phyloP scores from a whole-genome alignment of 2,329 filamentous ascomycete species.

The Colletotrichum sp. region DNA sequence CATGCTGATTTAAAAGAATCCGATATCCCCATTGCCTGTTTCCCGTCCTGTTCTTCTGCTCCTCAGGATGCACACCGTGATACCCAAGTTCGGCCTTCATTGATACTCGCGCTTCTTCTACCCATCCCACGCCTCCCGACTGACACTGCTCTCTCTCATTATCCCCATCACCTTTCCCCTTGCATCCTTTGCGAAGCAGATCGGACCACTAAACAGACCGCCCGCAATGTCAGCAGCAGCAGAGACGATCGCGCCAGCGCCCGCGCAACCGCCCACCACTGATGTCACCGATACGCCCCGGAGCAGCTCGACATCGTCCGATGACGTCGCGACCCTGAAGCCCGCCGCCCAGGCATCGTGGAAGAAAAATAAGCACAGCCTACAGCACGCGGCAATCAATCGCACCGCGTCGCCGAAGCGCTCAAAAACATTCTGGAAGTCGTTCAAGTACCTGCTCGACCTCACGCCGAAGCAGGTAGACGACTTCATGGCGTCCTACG shows the following conservation, averaged over 20 bases:
- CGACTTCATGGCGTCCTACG: conserved; percentile 61
- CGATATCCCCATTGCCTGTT: not conserved
- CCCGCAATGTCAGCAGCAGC: conserved; percentile 5
- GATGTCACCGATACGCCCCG: not conserved
- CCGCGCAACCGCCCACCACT: not conserved
- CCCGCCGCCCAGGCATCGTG: not conserved
- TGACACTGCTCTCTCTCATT: not conserved
- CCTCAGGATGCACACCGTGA: not conserved
- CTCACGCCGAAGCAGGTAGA: conserved; percentile 56
- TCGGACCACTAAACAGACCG: not conserved
- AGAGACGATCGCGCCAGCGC: not conserved
- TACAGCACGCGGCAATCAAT: not conserved
- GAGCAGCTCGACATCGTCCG: conserved; percentile 8
- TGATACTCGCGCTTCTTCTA: not conserved
- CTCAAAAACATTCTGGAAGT: conserved; percentile 53
- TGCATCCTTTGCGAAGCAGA: not conserved
- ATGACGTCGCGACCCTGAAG: conserved; percentile 9
- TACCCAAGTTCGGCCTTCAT: not conserved
- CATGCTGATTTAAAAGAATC: not conserved
- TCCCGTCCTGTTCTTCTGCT: not conserved
- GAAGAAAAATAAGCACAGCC: not conserved
- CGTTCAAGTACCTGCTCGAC: conserved; percentile 54
- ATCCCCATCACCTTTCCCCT: too few species aligned
- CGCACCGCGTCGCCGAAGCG: conserved; percentile 40
- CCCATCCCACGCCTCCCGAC: not conserved